Evolutionary conservation across 208 protist genomes (phyloP), one percentile per base, ranked within the genome.

Genomic region (Endotrypanum monterogeii): DNA sequence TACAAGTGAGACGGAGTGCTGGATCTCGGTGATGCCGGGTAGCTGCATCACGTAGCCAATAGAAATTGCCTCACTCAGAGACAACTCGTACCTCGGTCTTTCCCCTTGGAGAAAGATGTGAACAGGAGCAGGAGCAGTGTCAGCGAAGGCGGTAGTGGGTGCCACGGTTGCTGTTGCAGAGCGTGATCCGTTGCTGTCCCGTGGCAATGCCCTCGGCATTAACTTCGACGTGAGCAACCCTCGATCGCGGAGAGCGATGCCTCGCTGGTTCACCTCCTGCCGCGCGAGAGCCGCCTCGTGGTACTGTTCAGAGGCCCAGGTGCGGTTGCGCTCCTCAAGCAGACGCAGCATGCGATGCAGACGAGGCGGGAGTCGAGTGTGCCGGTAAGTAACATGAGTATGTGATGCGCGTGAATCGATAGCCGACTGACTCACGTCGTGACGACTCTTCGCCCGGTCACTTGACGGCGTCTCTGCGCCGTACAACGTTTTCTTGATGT

Each of bases 21-120:
- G 87, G 51, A 96, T 96, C 54, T 83, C 67, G 55, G 85, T 65
- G 55, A 83, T 88, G 77, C 87, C 83, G 2, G 91, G 91, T 57
- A 96, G 85, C 73, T 94, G 91, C 75, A 94, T 75, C 5, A 94
- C 86, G 60, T 89, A 94, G 54, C 91, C 91, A 20, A 94, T 82
- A 20, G 79, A 28, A 57, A 96, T 87, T 41, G 88, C 91, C 74
- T 96, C 91, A 58, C 69, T 71, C 57, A 96, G 67, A 28, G 83
- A 88, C 60, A 96, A 81, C 76, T 92, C 84, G 54, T 83, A 80
- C 23, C 84, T 83, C 0, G 91, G 91, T 51, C 81, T 84, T 14
- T 82, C 78, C 4, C 80, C 83, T 14, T 75, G 83, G 16, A 96
- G 77, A 72, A 96, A 96, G 30, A 96, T 78, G 67, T 96, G 91